A percentile compares a stretch with the other conserved stretches of the same genome.
Conservation (phyloP, 2,329 filamentous ascomycete species). For the Penicillium digitatum region DNA sequence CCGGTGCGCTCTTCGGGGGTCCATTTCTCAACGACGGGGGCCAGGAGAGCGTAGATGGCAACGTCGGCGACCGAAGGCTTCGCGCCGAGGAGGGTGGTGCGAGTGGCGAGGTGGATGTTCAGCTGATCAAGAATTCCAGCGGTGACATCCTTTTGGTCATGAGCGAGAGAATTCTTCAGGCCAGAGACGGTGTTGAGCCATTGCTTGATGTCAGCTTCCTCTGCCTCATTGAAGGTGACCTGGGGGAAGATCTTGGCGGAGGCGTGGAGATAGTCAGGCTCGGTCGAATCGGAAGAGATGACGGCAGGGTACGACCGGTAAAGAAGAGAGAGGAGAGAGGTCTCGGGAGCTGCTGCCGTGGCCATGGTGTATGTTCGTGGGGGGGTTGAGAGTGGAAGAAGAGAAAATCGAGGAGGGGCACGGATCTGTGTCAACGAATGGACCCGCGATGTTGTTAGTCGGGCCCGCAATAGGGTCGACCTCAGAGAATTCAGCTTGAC, state of each 20-base stretch:
- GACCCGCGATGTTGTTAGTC: slow-evolving; percentile 25
- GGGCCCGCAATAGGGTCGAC: slow-evolving; percentile 23
- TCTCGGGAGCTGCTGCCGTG: slow-evolving; percentile 37
- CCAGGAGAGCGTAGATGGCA: slow-evolving; percentile 74
- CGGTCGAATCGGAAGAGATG: slow-evolving; percentile 40
- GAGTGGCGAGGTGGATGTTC: slow-evolving; percentile 81
- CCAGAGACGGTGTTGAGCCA: slow-evolving; percentile 77
- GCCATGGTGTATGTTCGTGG: slow-evolving; percentile 28
- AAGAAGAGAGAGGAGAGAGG: slow-evolving; percentile 44
- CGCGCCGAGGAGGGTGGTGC: slow-evolving; percentile 80
- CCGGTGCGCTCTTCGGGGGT: slow-evolving; percentile 81
- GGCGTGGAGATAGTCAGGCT: slow-evolving; percentile 44
- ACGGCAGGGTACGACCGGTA: slow-evolving; percentile 44
- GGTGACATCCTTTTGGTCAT: slow-evolving; percentile 53
- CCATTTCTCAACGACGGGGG: slow-evolving; percentile 74
- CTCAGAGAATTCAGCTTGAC: slow-evolving; percentile 21
- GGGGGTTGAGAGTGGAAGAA: slow-evolving; percentile 20
- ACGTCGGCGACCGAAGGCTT: slow-evolving; percentile 88
- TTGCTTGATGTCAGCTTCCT: slow-evolving; percentile 83
- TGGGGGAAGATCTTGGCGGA: slow-evolving; percentile 63
- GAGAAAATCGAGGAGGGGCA: slow-evolving; percentile 32
- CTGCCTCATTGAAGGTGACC: slow-evolving; percentile 68
- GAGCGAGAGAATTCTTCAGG: slow-evolving; percentile 52
- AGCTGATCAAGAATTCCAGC: slow-evolving; percentile 69
- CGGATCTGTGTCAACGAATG: slow-evolving; percentile 24